A percentile compares a stretch with the other conserved stretches of the same genome.
Conservation (phyloP, 345 rosid species). For the Gynandropsis gynandra region DNA sequence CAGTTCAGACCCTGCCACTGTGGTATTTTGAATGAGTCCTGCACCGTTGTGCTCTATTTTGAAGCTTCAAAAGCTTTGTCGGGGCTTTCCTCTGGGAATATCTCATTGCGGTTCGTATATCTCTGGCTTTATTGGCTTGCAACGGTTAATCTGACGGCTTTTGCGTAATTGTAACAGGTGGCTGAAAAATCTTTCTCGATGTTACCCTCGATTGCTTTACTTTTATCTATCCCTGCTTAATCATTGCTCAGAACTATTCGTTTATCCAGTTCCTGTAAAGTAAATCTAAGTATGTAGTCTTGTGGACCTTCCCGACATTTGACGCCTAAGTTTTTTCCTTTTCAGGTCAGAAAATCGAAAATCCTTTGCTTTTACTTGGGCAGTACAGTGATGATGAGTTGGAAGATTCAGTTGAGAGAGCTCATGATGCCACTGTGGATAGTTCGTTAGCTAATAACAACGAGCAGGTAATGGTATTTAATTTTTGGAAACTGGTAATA, state of each 20-base stretch:
- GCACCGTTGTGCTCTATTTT: conserved; percentile 50
- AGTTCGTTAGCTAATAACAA: conserved; percentile 28
- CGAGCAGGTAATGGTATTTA: conserved; percentile 44
- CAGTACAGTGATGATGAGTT: conserved; percentile 89
- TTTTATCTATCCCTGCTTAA: conserved; percentile 11
- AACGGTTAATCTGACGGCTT: conserved; percentile 49
- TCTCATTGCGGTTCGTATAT: conserved; percentile 86
- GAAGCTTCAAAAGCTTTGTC: conserved; percentile 44
- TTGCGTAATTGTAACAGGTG: conserved; percentile 64
- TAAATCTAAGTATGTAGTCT: conserved; percentile 10
- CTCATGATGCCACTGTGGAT: conserved; percentile 25
- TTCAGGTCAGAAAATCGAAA: conserved; percentile 67
- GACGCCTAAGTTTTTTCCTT: conserved; percentile 32
- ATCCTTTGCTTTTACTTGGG: conserved; percentile 82
- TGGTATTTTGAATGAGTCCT: conserved; percentile 61
- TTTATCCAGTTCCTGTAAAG: conserved; percentile 1
- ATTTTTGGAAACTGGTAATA: not conserved
- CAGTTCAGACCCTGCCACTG: conserved; percentile 59
- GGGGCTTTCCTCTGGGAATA: conserved; percentile 61
- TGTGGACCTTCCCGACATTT: conserved; percentile 28
- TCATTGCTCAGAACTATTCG: not conserved
- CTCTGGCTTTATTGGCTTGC: conserved; percentile 70
- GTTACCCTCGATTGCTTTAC: conserved; percentile 17
- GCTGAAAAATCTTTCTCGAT: conserved; percentile 30
- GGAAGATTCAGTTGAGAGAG: conserved; percentile 36